phyloP scores from a whole-genome alignment of 257 asterid genomes.

The Coffea canephora region DNA sequence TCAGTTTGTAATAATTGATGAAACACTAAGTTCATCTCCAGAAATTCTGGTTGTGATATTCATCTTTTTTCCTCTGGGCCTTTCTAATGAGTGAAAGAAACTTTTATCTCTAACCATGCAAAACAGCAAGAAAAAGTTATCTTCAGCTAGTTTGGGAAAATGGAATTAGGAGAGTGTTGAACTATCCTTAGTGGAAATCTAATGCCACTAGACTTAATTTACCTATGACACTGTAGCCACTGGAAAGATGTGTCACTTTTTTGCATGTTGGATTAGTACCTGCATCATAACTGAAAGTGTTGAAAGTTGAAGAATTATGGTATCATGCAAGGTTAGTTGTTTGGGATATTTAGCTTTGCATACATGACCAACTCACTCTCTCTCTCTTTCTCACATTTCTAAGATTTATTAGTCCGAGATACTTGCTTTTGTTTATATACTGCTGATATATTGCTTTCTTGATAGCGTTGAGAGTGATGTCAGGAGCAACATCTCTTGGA shows the following conservation, averaged over 20 bases:
- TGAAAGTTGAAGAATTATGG: not conserved
- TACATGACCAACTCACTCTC: not conserved
- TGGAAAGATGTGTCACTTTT: not conserved
- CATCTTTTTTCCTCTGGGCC: too few species aligned
- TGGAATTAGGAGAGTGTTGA: not conserved
- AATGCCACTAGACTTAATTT: not conserved
- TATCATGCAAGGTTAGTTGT: not conserved
- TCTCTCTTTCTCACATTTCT: not conserved
- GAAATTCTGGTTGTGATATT: too few species aligned
- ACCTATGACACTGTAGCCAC: not conserved
- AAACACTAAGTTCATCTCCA: too few species aligned
- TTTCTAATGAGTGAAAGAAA: too few species aligned
- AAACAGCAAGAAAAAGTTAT: too few species aligned
- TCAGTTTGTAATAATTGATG: too few species aligned
- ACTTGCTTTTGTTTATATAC: not conserved
- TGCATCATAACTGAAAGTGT: not conserved
- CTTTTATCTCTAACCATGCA: not conserved
- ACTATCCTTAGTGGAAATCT: not conserved
- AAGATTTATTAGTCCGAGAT: not conserved
- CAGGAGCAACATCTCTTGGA: conserved; percentile 30
- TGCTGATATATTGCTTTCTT: not conserved
- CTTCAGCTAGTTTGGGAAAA: not conserved
- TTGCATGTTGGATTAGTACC: not conserved
- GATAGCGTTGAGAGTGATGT: conserved; percentile 32
- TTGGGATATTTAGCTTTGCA: not conserved